Base-by-base conservation (phyloP, 768 basidiomycete genomes). In the Lanmaoa pseudosensibilis region DNA sequence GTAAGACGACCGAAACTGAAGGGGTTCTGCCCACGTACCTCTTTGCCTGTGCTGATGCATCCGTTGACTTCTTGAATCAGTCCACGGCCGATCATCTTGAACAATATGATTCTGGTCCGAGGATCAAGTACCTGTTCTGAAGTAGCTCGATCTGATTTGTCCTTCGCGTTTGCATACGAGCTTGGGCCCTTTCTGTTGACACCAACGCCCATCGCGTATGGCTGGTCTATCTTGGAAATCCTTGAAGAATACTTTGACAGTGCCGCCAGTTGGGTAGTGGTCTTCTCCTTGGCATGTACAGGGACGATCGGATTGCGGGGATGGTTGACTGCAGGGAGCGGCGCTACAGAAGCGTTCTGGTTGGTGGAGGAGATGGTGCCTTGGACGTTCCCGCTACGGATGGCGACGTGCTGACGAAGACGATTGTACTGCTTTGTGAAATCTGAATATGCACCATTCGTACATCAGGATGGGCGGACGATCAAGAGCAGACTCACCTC, bases 401-500 rank as follows among this genome's bases (percentile, higher is more conserved):
- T 88, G 21, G 90, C 90, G 54, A 92, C 87, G 69, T 98, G 92
- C 70, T 98, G 95, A 48, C 90, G 79, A 32, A 98, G 78, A 23
- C 97, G 88, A 74, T 98, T 98, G 74, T 91, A 99, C 65, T 98
- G 94, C 74, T 98, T 98, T 34, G 97, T 98, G 65, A 99, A 98
- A 75, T 99, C 97, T 97, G 70, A 48, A 58, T 55, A 52, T 57
- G 18, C 15, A 27, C 48, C 27, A 13, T 50, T 46, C n/a, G 55
- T 27, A 32, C 23, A 38, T 55, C 37, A 46, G 37, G 36, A 27
- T 23, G 47, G 33, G 38, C 10, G 21, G 45, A 30, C 27, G 45
- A 36, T 36, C 15, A 7, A 13, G 54, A 19, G 43, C 13, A 46
- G 27, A 67, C 80, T 41, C 62, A 87, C 93, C 88, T 81, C 88